Conservation (phyloP, 2,329 filamentous ascomycete species). For the Diaporthe eres region DNA sequence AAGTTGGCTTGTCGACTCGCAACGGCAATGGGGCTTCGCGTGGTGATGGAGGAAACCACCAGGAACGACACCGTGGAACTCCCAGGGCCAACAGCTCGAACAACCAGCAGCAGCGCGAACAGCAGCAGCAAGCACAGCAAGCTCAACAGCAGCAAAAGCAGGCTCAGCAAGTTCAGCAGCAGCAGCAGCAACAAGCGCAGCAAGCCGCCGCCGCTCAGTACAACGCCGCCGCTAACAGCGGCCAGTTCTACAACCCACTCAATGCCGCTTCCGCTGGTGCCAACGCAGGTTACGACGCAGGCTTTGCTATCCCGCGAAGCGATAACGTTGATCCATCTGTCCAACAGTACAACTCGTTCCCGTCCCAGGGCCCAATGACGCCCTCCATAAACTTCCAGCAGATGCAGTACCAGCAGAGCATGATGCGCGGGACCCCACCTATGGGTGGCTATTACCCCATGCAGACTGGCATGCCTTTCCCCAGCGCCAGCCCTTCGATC, state of each 20-base stretch:
- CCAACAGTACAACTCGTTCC: conserved; percentile 62
- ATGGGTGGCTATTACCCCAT: conserved; percentile 73
- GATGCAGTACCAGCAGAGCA: conserved; percentile 71
- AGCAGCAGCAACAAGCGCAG: conserved; percentile 42
- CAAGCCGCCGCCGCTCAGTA: conserved; percentile 52
- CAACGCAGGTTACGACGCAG: conserved; percentile 62
- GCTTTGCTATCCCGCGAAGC: conserved; percentile 65
- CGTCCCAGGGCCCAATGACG: conserved; percentile 64
- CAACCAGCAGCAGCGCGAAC: conserved; percentile 55
- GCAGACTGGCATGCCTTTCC: conserved; percentile 69
- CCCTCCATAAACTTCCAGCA: conserved; percentile 66
- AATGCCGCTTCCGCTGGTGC: conserved; percentile 55
- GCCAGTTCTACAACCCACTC: conserved; percentile 68
- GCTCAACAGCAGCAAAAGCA: conserved; percentile 48
- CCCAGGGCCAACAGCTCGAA: conserved; percentile 67
- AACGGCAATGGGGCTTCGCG: conserved; percentile 60
- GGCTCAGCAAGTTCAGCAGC: conserved; percentile 43
- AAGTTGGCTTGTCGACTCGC: conserved; percentile 88
- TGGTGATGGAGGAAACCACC: conserved; percentile 61
- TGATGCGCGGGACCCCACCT: conserved; percentile 68
- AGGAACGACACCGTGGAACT: conserved; percentile 68
- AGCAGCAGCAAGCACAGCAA: conserved; percentile 51
- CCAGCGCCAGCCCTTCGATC: conserved; percentile 60
- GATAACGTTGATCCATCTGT: conserved; percentile 67
- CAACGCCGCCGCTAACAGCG: conserved; percentile 55